Conservation (phyloP, 75 land plant species). For the Pseudotsuga menziesii region DNA sequence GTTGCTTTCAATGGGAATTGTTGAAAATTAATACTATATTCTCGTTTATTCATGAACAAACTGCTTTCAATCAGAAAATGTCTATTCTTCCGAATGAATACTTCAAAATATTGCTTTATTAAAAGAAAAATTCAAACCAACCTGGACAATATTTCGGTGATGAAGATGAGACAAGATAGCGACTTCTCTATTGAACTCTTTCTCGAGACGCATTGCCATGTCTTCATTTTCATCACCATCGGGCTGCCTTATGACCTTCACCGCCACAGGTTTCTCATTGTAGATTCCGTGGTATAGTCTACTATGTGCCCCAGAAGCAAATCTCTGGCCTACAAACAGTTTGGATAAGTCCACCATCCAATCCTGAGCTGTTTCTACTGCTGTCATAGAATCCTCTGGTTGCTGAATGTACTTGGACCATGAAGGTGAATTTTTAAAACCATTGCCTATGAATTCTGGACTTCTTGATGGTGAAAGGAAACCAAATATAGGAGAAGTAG, state of each 20-base stretch:
- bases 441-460: background rate
- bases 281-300: slow-evolving; percentile 83
- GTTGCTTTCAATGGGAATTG: background rate
- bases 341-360: slow-evolving; percentile 66
- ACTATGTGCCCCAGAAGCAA: slow-evolving; percentile 89
- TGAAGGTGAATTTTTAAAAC: background rate
- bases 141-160: slow-evolving; percentile 70
- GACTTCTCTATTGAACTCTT: slow-evolving; percentile 54
- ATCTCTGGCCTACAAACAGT: slow-evolving; percentile 72
- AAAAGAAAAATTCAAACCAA: slow-evolving; percentile 10
- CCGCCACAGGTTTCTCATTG: slow-evolving; percentile 75
- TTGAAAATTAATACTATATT: background rate
- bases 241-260: slow-evolving; percentile 73
- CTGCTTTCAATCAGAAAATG: background rate
- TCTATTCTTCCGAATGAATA: background rate
- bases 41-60: background rate
- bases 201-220: slow-evolving; percentile 46
- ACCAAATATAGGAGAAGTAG: background rate
- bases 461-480: slow-evolving; percentile 6
- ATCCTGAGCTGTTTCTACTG: slow-evolving; percentile 50
- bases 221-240: slow-evolving; percentile 74
- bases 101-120: background rate
- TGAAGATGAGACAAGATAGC: slow-evolving; percentile 48
- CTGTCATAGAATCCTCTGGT: slow-evolving; percentile 37
- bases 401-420: slow-evolving; percentile 61